Percentiles rank a stretch among this genome's conserved stretches.
Evolutionary conservation across 805 yeast species (phyloP).

Genomic region (Candida verbasci): DNA sequence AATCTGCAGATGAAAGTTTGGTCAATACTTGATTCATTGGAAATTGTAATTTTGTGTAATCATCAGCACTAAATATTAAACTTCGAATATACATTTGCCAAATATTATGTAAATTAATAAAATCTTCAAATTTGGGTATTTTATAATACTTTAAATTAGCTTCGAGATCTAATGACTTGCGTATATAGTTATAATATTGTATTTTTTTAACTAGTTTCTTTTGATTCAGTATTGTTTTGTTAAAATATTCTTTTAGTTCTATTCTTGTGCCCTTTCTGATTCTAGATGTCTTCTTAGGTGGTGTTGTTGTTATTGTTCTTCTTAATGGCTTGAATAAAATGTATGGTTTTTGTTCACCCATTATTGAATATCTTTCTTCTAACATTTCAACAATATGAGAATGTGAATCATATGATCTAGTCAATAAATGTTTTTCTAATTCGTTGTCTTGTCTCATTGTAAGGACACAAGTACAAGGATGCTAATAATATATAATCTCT

Average conservation of each 20-base stretch:
- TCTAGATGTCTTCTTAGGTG: slow-evolving; percentile 11
- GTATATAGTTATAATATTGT: slow-evolving; percentile 12
- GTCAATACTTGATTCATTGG: slow-evolving; percentile 32
- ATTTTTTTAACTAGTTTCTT: slow-evolving; percentile 32
- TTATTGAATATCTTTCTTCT: slow-evolving; percentile 40
- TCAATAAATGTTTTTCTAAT: slow-evolving; percentile 44
- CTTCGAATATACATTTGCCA: slow-evolving; percentile 73
- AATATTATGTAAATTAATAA: slow-evolving; percentile 50
- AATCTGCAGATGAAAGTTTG: slow-evolving; percentile 72
- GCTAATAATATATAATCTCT: too few relatives aligned
- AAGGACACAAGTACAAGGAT: too few relatives aligned
- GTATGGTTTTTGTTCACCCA: slow-evolving; percentile 45
- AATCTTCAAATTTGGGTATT: slow-evolving; percentile 45
- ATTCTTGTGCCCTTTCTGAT: slow-evolving; percentile 30
- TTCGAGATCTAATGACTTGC: slow-evolving; percentile 19
- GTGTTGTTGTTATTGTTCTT: slow-evolving; percentile 36
- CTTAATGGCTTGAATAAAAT: slow-evolving; percentile 36
- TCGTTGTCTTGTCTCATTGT: slow-evolving; percentile 20
- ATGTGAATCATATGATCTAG: slow-evolving; percentile 38
- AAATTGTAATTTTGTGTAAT: slow-evolving; percentile 30
- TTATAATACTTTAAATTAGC: slow-evolving; percentile 20
- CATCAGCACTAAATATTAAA: slow-evolving; percentile 8
- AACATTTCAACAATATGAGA: slow-evolving; percentile 37
- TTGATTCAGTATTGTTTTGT: slow-evolving; percentile 35
- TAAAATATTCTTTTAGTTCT: slow-evolving; percentile 41